Percentiles rank a stretch among this genome's conserved stretches.
phyloP scores from a whole-genome alignment of 2,329 filamentous ascomycete species.

The Pseudopyrenochaeta lycopersici region DNA sequence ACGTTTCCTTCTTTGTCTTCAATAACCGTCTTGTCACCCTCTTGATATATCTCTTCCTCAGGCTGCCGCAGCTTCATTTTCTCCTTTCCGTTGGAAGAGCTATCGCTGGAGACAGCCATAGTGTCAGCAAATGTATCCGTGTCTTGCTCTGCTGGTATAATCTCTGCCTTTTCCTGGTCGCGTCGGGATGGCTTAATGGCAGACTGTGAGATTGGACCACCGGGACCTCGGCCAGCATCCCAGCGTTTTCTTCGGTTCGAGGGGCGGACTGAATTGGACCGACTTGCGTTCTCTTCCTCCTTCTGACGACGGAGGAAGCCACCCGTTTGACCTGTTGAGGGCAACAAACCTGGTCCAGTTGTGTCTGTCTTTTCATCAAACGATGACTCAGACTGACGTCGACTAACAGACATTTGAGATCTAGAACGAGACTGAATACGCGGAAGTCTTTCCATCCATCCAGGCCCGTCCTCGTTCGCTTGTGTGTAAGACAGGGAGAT shows the following conservation, averaged over 20 bases:
- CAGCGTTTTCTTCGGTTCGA: slow-evolving; percentile 71
- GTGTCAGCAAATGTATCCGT: slow-evolving; percentile 56
- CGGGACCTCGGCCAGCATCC: slow-evolving; percentile 76
- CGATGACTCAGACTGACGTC: slow-evolving; percentile 68
- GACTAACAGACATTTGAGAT: slow-evolving; percentile 73
- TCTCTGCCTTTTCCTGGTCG: slow-evolving; percentile 43
- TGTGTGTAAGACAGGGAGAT: slow-evolving; percentile 96
- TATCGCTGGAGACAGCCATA: slow-evolving; percentile 51
- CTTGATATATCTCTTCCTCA: slow-evolving; percentile 76
- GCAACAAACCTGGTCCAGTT: slow-evolving; percentile 72
- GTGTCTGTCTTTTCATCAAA: slow-evolving; percentile 66
- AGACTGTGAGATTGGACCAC: slow-evolving; percentile 88
- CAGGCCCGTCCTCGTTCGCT: slow-evolving; percentile 84
- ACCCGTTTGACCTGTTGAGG: slow-evolving; percentile 74
- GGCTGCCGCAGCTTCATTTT: slow-evolving; percentile 36
- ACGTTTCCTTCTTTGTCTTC: slow-evolving; percentile 92
- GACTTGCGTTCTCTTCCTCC: slow-evolving; percentile 74
- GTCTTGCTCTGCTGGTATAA: slow-evolving; percentile 51
- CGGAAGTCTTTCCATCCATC: slow-evolving; percentile 95
- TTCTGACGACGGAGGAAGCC: slow-evolving; percentile 82
- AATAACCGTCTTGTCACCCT: slow-evolving; percentile 80
- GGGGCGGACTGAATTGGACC: slow-evolving; percentile 62
- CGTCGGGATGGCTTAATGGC: slow-evolving; percentile 77
- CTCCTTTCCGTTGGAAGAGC: slow-evolving; percentile 43
- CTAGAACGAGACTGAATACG: slow-evolving; percentile 83